Evolutionary conservation across 352 stramenopile species (phyloP).

Genomic region (Phytophthora sansomeana): DNA sequence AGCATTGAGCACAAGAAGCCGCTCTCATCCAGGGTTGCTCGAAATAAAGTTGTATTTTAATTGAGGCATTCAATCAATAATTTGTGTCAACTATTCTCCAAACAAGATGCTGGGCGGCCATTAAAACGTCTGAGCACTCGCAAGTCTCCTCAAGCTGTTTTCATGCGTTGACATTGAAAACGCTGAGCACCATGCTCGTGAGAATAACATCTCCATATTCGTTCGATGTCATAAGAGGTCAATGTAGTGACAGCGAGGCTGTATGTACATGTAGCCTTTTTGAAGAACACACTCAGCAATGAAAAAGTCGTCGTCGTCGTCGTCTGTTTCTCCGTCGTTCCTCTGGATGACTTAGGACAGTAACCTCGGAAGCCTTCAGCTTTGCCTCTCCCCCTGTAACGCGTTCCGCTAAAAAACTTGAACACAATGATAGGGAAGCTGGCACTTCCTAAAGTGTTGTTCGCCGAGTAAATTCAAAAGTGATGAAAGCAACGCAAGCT

Average conservation of each 20-base stretch:
- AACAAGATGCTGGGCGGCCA: neutral
- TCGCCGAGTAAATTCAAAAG: too few relatives aligned
- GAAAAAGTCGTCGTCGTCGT: neutral
- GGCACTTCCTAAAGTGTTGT: too few relatives aligned
- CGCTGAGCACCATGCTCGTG: neutral
- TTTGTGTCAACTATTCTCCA: conserved; percentile 10
- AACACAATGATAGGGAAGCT: too few relatives aligned
- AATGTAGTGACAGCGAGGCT: conserved; percentile 1
- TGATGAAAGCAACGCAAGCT: too few relatives aligned
- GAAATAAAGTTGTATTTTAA: neutral
- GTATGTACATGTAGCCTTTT: neutral
- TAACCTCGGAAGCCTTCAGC: neutral
- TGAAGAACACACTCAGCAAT: neutral
- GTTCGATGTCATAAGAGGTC: conserved; percentile 12
- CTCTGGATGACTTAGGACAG: neutral
- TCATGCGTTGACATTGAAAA: too few relatives aligned
- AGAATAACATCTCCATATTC: conserved; percentile 15
- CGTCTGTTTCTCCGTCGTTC: neutral
- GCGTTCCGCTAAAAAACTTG: too few relatives aligned
- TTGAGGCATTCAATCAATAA: conserved; percentile 9
- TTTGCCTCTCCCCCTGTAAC: neutral
- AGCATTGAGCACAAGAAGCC: too few relatives aligned
- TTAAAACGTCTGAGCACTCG: neutral
- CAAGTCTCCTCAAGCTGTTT: too few relatives aligned
- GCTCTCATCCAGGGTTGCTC: too few relatives aligned